Percentiles rank a stretch among this genome's conserved stretches.
phyloP scores from a whole-genome alignment of 2,329 filamentous ascomycete genomes.

The Daldinia eschscholtzii region DNA sequence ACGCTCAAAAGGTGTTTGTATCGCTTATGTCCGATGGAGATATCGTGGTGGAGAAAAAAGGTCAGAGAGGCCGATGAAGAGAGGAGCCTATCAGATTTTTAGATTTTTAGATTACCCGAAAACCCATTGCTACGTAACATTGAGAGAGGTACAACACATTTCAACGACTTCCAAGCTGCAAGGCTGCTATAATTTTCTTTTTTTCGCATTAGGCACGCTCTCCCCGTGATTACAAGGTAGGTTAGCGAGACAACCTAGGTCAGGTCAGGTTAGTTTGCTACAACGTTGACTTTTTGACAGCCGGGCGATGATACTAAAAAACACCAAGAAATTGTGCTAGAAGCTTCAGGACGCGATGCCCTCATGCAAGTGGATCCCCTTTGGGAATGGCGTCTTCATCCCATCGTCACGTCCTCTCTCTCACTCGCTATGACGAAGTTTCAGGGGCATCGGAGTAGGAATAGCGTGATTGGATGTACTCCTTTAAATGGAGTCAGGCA shows the following conservation, averaged over 20 bases:
- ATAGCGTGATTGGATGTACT: slow-evolving; percentile 13
- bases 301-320: not conserved
- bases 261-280: not conserved
- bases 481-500: not conserved
- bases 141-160: not conserved
- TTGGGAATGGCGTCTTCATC: slow-evolving; percentile 25
- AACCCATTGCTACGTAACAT: not conserved
- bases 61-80: not conserved
- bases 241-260: slow-evolving; percentile 4
- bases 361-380: slow-evolving; percentile 34
- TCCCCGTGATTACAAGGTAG: slow-evolving; percentile 28
- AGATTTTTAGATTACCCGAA: not conserved
- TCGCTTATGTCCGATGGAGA: slow-evolving; percentile 13
- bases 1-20: not conserved
- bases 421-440: slow-evolving; percentile 36
- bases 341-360: slow-evolving; percentile 19
- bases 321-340: not conserved
- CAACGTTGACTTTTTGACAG: slow-evolving; percentile 21
- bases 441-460: slow-evolving; percentile 10
- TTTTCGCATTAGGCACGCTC: not conserved
- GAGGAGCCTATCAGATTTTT: not conserved
- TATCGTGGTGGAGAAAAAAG: slow-evolving; percentile 3
- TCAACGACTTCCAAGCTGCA: not conserved
- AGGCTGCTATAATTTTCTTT: not conserved
- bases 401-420: slow-evolving; percentile 7